Percentiles rank a stretch among this genome's conserved stretches.
phyloP scores from a whole-genome alignment of 1,284 basidiomycete genomes.

The Crocinoboletus sp. region DNA sequence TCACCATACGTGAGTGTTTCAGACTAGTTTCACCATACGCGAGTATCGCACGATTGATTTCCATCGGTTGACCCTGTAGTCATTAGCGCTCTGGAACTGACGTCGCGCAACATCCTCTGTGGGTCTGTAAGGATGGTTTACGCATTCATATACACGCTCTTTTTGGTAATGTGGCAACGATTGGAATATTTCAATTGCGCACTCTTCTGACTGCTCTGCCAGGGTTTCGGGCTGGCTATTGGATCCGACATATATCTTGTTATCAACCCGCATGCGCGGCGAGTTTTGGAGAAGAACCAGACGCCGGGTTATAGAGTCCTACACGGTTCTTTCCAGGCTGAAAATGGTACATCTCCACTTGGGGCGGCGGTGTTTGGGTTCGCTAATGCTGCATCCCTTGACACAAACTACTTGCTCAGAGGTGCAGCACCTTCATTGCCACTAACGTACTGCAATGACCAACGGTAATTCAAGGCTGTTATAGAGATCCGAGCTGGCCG shows the following conservation, averaged over 20 bases:
- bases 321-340: slow-evolving; percentile 59
- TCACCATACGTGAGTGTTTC: slow-evolving; percentile 59
- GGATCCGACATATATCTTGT: slow-evolving; percentile 83
- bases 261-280: slow-evolving; percentile 63
- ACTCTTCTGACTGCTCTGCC: slow-evolving; percentile 10
- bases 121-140: slow-evolving; percentile 88
- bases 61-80: slow-evolving; percentile 41
- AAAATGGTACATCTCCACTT: slow-evolving; percentile 48
- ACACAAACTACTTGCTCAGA: slow-evolving; percentile 46
- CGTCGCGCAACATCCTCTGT: slow-evolving; percentile 78
- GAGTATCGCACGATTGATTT: slow-evolving; percentile 29
- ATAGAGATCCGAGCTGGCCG: slow-evolving; percentile 64
- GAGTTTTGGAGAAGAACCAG: slow-evolving; percentile 41
- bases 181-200: not conserved
- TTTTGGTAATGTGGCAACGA: slow-evolving; percentile 48
- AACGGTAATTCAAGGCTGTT: slow-evolving; percentile 50
- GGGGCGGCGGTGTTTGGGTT: slow-evolving; percentile 63
- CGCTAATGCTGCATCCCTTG: slow-evolving; percentile 40
- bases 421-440: slow-evolving; percentile 32
- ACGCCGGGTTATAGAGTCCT: slow-evolving; percentile 42
- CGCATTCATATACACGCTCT: slow-evolving; percentile 84
- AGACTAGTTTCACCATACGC: slow-evolving; percentile 67
- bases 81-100: slow-evolving; percentile 77
- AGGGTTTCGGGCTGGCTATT: slow-evolving; percentile 84
- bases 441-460: not conserved